Base-by-base conservation (phyloP, 305 asterid species). In the Petunia hybrid region DNA sequence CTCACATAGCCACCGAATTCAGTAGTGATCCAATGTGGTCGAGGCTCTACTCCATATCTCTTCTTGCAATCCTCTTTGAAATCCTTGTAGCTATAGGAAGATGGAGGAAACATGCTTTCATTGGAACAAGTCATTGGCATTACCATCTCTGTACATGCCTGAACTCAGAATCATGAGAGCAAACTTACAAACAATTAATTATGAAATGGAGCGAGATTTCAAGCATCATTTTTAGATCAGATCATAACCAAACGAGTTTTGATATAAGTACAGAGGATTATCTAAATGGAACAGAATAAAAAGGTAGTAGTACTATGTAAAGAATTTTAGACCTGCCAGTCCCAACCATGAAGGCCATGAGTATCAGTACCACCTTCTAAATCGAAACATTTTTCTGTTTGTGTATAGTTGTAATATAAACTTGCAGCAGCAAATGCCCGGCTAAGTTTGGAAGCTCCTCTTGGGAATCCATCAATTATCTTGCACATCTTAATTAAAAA, bases 91-190 rank as follows among this genome's bases (percentile, higher is more conserved):
- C 87, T 90, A 87, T 82, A 93, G 31, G 93, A 73, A 76, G 69
- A 86, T 66, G 94, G 95, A 9, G 93, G 90, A 80, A 93, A 93
- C 95, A 93, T 91, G 85, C 97, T 89, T 82, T 87, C 88, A 0
- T 89, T 88, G 31, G 98, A 86, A 67, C 87, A 85, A 14, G 83
- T 80, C 91, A 91, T 85, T 12, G 95, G 98, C 97, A 91, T 92
- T 36, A 92, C 98, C 98, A 93, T 93, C 85, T 93, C 98, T 45
- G 98, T 93, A 68, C 98, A 93, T 59, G 97, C 93, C 97, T 91
- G 84, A 77, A 84, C 3, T 57, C 73, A 45, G 57, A 73, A 53
- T 5, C 43, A 57, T 14, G 0, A 5, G 59, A 39, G 62, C 9
- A 67, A 46, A 59, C 22, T 63, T 68, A 8, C 67, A 36, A 76